phyloP scores from a whole-genome alignment of 306 rosid genomes.

The Vigna trinervia region DNA sequence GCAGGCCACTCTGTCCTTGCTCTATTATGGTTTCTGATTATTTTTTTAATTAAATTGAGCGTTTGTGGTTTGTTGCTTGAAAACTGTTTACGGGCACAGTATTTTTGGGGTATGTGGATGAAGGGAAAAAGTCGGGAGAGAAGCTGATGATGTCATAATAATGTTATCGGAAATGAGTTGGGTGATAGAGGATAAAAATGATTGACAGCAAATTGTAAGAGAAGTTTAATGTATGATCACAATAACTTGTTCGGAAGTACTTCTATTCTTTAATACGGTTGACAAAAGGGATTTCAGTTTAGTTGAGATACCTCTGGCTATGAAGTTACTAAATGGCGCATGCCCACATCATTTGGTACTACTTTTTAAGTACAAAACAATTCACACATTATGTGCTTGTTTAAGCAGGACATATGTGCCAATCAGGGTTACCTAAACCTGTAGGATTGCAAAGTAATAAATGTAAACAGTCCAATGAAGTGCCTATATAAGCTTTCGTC shows the following conservation, averaged over 20 bases:
- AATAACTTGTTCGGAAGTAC: constrained; percentile 6
- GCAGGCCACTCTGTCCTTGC: neutral
- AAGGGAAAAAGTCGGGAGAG: too few species aligned
- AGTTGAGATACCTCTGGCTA: constrained; percentile 18
- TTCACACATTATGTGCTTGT: constrained; percentile 6
- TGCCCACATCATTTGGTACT: neutral
- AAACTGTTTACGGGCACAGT: too few species aligned
- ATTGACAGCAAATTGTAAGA: neutral
- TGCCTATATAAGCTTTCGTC: neutral
- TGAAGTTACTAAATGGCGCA: constrained; percentile 9
- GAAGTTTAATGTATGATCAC: neutral
- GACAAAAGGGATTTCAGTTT: constrained; percentile 29
- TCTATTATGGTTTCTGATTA: neutral
- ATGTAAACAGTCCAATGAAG: neutral
- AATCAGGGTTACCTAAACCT: neutral
- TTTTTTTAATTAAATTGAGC: neutral
- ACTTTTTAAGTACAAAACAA: neutral
- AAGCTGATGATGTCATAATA: too few species aligned
- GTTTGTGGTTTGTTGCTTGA: constrained; percentile 1
- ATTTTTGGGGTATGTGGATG: too few species aligned
- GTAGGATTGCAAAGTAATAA: neutral
- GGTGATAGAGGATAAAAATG: too few species aligned
- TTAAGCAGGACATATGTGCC: constrained; percentile 20
- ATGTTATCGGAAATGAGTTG: too few species aligned
- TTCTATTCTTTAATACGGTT: constrained; percentile 19